Evolutionary conservation across 345 rosid genomes (phyloP), one percentile per base, ranked within the genome.

Genomic region (Atalantia buxifolia): DNA sequence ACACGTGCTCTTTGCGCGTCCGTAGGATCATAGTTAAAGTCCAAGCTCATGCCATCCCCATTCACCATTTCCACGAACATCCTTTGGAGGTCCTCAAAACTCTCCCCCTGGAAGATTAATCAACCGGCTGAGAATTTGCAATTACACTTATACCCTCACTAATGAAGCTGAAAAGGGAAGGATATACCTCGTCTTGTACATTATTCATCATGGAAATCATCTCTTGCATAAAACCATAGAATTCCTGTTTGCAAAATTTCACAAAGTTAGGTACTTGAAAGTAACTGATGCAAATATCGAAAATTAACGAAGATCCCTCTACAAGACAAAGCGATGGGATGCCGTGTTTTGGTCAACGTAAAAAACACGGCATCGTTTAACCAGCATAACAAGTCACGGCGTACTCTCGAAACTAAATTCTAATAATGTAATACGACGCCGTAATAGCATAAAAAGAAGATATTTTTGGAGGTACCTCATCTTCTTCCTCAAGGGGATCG

Each of bases 151-250:
- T 73, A 70, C 28, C 81, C 71, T 60, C 24, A 1, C 9, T 19
- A 0, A 24, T 22, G 9, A 4, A 2, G 2, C 8, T 0, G 4
- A 25, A 56, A 45, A 48, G 35, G 27, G 6, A 62, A 16, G 35
- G 73, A 28, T 21, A 16, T 76, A 92, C 98, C 95, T 93, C 94
- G 80, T 86, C 93, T 81, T 93, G 89, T 63, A 90, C 93, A 82
- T 83, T 90, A 88, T 87, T 86, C 98, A 95, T 92, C 97, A 95
- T 89, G 8, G 94, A 84, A 72, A 95, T 62, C 98, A 95, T 92
- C 87, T 95, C 98, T 87, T 92, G 91, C 97, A 95, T 92, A 68
- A 95, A 93, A 30, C 84, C 95, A 30, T 92, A 86, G 63, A 95
- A 93, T 30, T 88, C 98, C 98, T 95, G 90, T 30, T 77, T 22